Evolutionary conservation across 805 yeast genomes (phyloP).

Genomic region (Candida sonorensis): DNA sequence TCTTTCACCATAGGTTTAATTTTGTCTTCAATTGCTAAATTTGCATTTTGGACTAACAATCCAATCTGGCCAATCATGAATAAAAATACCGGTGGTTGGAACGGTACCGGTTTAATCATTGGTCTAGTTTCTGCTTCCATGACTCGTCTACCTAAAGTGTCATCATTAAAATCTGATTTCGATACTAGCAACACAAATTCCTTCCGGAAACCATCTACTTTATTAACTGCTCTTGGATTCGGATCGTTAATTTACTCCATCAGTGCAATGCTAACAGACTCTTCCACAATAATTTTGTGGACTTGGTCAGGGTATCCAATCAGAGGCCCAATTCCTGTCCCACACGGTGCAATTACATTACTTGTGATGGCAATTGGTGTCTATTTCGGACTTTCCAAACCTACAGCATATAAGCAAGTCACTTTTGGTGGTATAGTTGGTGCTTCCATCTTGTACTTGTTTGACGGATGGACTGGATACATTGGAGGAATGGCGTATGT

Average conservation of each 20-base stretch:
- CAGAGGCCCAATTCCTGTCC: slow-evolving; percentile 81
- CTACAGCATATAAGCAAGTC: slow-evolving; percentile 15
- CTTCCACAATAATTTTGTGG: slow-evolving; percentile 87
- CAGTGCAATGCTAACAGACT: slow-evolving; percentile 72
- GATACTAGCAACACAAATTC: too few species aligned
- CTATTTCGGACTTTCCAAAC: slow-evolving; percentile 35
- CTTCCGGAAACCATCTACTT: slow-evolving; percentile 37
- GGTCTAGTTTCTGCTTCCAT: slow-evolving; percentile 52
- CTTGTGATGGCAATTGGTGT: slow-evolving; percentile 52
- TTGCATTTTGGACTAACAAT: slow-evolving; percentile 73
- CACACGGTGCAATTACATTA: slow-evolving; percentile 70
- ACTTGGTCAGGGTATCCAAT: slow-evolving; percentile 94
- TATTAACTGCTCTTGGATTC: slow-evolving; percentile 58
- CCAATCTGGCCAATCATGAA: slow-evolving; percentile 97
- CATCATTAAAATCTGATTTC: not conserved
- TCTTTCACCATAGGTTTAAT: slow-evolving; percentile 69
- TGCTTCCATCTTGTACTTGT: slow-evolving; percentile 41
- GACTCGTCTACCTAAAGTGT: slow-evolving; percentile 1
- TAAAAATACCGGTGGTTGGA: slow-evolving; percentile 78
- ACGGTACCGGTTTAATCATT: slow-evolving; percentile 55
- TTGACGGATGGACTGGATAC: slow-evolving; percentile 66
- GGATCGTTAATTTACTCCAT: slow-evolving; percentile 70
- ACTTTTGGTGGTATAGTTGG: slow-evolving; percentile 39
- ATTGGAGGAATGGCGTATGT: slow-evolving; percentile 62
- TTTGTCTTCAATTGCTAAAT: slow-evolving; percentile 67